These are phyloP conservation scores for Ophiocordyceps camponoti-rufipedis DNA, from an alignment of 2,329 filamentous ascomycete species.

Conservation along the genomic window DNA sequence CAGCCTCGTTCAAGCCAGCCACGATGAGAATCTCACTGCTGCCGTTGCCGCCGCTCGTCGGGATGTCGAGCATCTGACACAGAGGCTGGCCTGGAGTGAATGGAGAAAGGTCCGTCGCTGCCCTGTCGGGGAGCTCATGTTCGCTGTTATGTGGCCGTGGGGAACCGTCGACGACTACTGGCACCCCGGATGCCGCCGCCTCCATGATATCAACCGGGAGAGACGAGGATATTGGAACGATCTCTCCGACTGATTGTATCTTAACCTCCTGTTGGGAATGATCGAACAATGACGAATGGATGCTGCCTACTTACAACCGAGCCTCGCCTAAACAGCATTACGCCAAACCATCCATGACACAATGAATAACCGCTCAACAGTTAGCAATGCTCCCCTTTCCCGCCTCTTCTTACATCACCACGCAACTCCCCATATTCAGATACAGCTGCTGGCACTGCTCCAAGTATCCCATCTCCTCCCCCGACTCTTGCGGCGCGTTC, in stretches of 20 bases:
- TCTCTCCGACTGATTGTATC: no score
- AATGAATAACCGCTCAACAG: not conserved
- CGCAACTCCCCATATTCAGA: slow-evolving; percentile 25
- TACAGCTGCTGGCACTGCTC: slow-evolving; percentile 42
- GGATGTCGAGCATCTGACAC: slow-evolving; percentile 15
- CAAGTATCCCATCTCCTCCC: slow-evolving; percentile 63
- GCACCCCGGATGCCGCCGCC: slow-evolving; percentile 11
- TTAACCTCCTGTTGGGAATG: no score
- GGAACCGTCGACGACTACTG: slow-evolving; percentile 34
- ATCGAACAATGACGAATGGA: no score
- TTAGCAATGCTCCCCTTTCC: not conserved
- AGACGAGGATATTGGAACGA: not conserved
- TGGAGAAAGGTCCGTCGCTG: slow-evolving; percentile 41
- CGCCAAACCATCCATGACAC: no score
- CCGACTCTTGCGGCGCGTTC: slow-evolving; percentile 35
- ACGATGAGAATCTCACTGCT: not conserved
- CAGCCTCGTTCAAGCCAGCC: not conserved
- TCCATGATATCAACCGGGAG: not conserved
- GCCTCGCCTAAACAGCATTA: no score
- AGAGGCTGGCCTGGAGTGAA: slow-evolving; percentile 36
- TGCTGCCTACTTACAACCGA: no score
- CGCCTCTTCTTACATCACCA: slow-evolving; percentile 26
- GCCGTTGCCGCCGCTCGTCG: not conserved
- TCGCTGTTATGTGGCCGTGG: slow-evolving; percentile 45
- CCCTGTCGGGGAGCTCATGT: slow-evolving; percentile 32